phyloP scores from a whole-genome alignment of 1,284 basidiomycete species.

The Anthracocystis setariae region DNA sequence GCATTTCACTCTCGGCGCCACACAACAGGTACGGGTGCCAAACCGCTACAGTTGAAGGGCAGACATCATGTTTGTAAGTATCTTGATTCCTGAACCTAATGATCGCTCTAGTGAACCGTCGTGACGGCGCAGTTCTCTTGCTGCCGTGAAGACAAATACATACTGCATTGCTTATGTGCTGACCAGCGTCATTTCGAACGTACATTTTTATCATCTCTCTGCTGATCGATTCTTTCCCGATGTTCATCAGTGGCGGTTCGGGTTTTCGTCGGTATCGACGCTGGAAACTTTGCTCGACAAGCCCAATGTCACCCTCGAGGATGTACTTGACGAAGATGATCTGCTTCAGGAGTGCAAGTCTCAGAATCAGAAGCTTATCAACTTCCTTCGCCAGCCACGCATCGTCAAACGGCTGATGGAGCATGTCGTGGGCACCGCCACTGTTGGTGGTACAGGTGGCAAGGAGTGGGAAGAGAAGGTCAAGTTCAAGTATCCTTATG shows the following conservation, averaged over 20 bases:
- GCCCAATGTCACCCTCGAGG: constrained; percentile 75
- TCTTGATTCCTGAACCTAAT: not conserved
- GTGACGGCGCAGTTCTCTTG: too few species aligned
- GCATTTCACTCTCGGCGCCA: not conserved
- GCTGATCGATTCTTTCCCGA: not conserved
- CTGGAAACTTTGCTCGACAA: constrained; percentile 64
- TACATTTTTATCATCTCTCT: not conserved
- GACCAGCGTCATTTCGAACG: too few species aligned
- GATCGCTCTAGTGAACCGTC: too few species aligned
- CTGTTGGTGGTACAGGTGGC: constrained; percentile 74
- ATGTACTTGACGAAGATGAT: constrained; percentile 92
- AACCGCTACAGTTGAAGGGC: constrained; percentile 3
- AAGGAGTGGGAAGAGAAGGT: constrained; percentile 65
- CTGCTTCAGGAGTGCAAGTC: constrained; percentile 93
- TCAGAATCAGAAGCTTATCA: constrained; percentile 86
- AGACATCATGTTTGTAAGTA: constrained; percentile 40
- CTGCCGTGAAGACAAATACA: too few species aligned
- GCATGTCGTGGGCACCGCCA: constrained; percentile 85
- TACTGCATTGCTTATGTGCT: too few species aligned
- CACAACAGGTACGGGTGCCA: constrained; percentile 6
- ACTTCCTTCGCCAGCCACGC: constrained; percentile 83
- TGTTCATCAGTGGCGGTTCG: constrained; percentile 62
- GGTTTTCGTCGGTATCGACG: constrained; percentile 62
- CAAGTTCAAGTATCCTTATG: constrained; percentile 78
- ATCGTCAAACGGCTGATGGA: constrained; percentile 81